Evolutionary conservation across 148 eudicot genomes (phyloP).

Genomic region (Dianthus caryophyllus): DNA sequence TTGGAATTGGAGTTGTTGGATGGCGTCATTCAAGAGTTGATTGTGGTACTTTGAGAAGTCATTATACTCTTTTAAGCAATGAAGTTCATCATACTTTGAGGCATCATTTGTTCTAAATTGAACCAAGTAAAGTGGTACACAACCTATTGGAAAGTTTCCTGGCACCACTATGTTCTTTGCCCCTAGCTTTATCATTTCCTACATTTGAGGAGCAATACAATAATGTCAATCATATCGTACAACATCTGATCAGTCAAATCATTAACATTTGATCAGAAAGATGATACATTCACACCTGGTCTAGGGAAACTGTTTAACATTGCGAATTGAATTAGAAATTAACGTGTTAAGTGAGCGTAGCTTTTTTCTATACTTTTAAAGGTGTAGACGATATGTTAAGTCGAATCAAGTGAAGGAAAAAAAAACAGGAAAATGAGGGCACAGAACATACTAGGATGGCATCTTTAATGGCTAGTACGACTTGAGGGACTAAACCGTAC

Average conservation of each 20-base stretch:
- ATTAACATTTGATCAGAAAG: too few species aligned
- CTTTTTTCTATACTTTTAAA: too few species aligned
- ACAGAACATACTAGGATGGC: conserved; percentile 20
- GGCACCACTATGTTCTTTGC: conserved; percentile 30
- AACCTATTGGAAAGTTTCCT: conserved; percentile 38
- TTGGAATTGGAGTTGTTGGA: conserved; percentile 23
- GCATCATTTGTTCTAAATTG: conserved; percentile 18
- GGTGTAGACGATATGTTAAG: too few species aligned
- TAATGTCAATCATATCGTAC: too few species aligned
- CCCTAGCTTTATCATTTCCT: conserved; percentile 34
- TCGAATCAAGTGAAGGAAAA: background rate
- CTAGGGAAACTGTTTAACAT: too few species aligned
- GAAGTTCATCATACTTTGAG: conserved; percentile 26
- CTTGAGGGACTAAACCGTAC: conserved; percentile 27
- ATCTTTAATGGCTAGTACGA: conserved; percentile 30
- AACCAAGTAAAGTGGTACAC: conserved; percentile 27
- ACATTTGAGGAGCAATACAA: background rate
- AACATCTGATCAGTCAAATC: too few species aligned
- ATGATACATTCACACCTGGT: too few species aligned
- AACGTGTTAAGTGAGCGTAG: too few species aligned
- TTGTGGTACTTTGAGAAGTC: conserved; percentile 31
- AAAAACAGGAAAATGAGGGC: background rate
- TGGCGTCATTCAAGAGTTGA: conserved; percentile 22
- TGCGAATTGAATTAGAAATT: too few species aligned
- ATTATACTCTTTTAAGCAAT: conserved; percentile 32